These are phyloP conservation scores for Aspergillus avenaceus DNA, from an alignment of 495 filamentous ascomycete species.

Conservation along the genomic window DNA sequence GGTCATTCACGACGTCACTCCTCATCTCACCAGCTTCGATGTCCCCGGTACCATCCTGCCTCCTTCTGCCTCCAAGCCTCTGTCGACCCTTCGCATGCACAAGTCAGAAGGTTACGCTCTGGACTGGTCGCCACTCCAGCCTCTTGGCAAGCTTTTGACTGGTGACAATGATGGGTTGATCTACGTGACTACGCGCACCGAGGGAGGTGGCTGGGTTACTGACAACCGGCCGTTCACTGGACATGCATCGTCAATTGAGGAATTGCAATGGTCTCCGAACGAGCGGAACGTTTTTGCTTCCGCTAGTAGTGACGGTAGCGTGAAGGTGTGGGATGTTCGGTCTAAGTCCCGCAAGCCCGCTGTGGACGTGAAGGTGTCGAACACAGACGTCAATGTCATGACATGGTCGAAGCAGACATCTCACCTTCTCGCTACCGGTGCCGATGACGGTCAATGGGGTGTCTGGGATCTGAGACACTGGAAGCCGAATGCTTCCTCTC, in stretches of 20 bases:
- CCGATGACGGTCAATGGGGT: constrained; percentile 90
- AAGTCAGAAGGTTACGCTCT: constrained; percentile 90
- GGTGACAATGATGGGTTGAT: constrained; percentile 89
- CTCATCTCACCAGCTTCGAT: constrained; percentile 83
- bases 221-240: constrained; percentile 76
- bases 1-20: constrained; percentile 88
- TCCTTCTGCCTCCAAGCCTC: constrained; percentile 76
- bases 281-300: constrained; percentile 92
- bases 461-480: constrained; percentile 96
- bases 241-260: constrained; percentile 83
- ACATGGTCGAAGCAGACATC: constrained; percentile 84
- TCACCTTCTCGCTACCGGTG: constrained; percentile 86
- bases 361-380: constrained; percentile 77
- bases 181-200: constrained; percentile 77
- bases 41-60: constrained; percentile 75
- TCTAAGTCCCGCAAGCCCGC: constrained; percentile 81
- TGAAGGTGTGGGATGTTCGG: constrained; percentile 92
- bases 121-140: constrained; percentile 83
- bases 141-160: constrained; percentile 78
- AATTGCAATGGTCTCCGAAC: constrained; percentile 91
- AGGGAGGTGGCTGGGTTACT: constrained; percentile 83
- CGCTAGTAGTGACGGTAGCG: constrained; percentile 86
- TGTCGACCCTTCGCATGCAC: constrained; percentile 84
- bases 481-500: constrained; percentile 60
- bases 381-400: constrained; percentile 90